Conservation (phyloP, 192 early-diverging fungal species). For the Neocallimastix lanati region DNA sequence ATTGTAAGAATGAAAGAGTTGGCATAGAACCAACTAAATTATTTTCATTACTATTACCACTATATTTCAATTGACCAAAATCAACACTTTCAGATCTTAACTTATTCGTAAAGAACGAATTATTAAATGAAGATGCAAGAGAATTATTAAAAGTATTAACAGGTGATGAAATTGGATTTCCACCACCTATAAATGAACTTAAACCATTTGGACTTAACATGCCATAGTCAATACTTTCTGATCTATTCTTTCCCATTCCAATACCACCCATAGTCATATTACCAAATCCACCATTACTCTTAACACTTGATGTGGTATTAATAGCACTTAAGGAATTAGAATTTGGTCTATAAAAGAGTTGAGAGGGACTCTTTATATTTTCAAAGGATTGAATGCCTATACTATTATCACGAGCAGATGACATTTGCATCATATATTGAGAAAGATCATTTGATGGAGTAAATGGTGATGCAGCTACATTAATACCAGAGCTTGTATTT, state of each 20-base stretch:
- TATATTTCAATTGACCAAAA: not conserved
- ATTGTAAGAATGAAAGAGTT: not conserved
- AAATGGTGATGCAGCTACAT: not conserved
- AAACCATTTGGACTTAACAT: not conserved
- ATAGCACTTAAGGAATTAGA: not conserved
- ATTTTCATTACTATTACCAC: not conserved
- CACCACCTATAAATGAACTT: not conserved
- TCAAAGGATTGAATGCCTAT: not conserved
- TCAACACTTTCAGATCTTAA: not conserved
- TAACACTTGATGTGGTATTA: not conserved
- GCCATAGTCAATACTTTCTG: not conserved
- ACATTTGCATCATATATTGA: not conserved
- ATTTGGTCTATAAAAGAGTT: not conserved
- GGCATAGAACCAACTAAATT: not conserved
- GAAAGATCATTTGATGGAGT: not conserved
- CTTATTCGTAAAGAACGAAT: not conserved
- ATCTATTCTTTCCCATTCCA: not conserved
- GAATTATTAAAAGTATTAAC: not conserved
- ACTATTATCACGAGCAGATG: not conserved
- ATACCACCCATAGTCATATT: not conserved
- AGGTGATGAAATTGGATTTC: not conserved
- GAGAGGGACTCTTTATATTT: not conserved
- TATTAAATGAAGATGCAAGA: not conserved
- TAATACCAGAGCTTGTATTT: not conserved
- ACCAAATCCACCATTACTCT: not conserved